Evolutionary conservation across 345 rosid genomes (phyloP), one percentile per base, ranked within the genome.

Genomic region (Rubroshorea leprosula): DNA sequence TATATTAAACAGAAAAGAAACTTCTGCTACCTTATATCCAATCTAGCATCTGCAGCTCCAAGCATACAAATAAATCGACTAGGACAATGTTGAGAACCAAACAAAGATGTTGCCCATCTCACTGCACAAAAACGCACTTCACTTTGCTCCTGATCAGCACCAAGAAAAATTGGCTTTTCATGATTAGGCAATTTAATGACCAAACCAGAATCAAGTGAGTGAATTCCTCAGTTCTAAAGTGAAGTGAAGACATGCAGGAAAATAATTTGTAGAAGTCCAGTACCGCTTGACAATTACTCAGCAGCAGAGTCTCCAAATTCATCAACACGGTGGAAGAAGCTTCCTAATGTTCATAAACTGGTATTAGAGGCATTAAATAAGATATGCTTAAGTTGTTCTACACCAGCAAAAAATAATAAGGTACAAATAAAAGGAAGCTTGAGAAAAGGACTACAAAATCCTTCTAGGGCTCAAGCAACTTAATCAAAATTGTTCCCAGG

Each of bases 31-130:
- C 98, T 88, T 78, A 86, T 78, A 81, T 91, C 98, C 83, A 91
- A 62, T 82, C 78, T 86, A 43, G 80, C 52, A 78, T 91, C 98
- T 51, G 90, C 86, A 18, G 81, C 88, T 41, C 88, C 87, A 63
- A 91, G 88, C 88, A 91, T 85, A 69, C 96, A 91, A 57, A 88
- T 86, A 73, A 73, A 91, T 54, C 95, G 86, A 81, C 95, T 88
- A 56, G 98, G 95, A 69, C 96, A 88, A 71, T 91, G 95, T 57
- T 88, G 81, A 61, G 82, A 75, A 73, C 77, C 76, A 76, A 80
- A 91, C 69, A 91, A 73, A 48, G 86, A 74, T 50, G 90, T 88
- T 3, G 92, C 88, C 98, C 96, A 91, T 67, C 96, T 80, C 71
- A 88, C 73, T 57, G 90, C 91, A 75, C 95, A 88, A 66, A 91